Percentiles rank a stretch among this genome's conserved stretches.
Evolutionary conservation across 2,329 filamentous ascomycete species (phyloP).

Genomic region (Botrytis squamosa): DNA sequence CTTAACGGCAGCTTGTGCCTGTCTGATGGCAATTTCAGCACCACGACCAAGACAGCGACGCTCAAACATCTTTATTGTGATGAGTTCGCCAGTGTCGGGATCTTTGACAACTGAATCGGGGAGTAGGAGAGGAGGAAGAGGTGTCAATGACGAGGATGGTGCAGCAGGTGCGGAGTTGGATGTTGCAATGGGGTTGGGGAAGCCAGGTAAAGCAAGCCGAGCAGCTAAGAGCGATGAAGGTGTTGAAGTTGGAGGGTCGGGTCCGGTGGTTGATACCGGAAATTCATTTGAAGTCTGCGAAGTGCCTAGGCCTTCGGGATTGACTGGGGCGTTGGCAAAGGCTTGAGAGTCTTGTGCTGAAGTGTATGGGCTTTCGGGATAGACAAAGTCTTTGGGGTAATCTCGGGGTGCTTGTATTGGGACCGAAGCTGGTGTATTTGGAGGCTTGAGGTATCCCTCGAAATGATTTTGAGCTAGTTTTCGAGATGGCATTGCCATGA

Average conservation of each 20-base stretch:
- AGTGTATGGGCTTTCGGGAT: not conserved
- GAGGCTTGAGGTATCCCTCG: not conserved
- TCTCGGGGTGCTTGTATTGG: not conserved
- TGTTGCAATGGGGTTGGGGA: not conserved
- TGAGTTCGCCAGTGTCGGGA: not conserved
- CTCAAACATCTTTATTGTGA: conserved; percentile 11
- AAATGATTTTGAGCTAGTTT: not conserved
- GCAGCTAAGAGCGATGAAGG: not conserved
- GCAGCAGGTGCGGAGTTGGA: not conserved
- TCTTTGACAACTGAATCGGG: not conserved
- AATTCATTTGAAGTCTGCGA: not conserved
- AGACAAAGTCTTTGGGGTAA: not conserved
- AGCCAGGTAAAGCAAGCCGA: not conserved
- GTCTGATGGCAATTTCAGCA: not conserved
- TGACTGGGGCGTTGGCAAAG: too few species aligned
- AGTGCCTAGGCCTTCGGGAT: not conserved
- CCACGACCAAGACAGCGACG: conserved; percentile 4
- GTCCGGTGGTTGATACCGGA: not conserved
- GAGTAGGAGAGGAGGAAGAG: conserved; percentile 1
- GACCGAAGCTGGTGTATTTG: not conserved
- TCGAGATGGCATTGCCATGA: not conserved
- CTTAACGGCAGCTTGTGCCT: not conserved
- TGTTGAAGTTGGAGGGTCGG: not conserved
- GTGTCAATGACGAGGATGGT: not conserved
- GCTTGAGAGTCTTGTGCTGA: not conserved